Evolutionary conservation across 106 monocot species (phyloP), one percentile per base, ranked within the genome.

Genomic region (Gastrodia elata): DNA sequence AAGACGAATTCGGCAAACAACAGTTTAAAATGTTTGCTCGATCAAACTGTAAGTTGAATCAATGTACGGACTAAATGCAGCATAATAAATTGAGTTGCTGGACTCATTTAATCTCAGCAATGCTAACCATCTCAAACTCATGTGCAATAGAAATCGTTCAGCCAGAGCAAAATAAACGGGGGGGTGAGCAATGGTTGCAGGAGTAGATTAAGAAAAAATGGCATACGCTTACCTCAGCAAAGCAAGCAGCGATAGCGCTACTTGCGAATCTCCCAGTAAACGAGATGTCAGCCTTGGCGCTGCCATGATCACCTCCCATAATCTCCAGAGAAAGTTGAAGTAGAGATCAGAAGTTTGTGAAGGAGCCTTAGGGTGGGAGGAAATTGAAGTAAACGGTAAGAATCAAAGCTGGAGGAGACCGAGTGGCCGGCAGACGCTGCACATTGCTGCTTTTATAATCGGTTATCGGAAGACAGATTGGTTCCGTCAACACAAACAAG

Each of bases 171-270:
- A n/a, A 48, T n/a, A 52, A 6, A 22, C 3, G 5, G 22, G 0
- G 0, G 22, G 16, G 2, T 5, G 2, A 2, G 18, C 4, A 6
- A 52, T 52, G n/a, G 2, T 8, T 52, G 49, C 49, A 5, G 49
- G 20, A 52, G 49, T 22, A 52, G 22, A 18, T 52, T 22, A 52
- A 24, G 18, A 18, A 52, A 52, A 24, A 52, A 65, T 36, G 36
- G 14, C 35, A 5, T 20, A 33, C 25, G 46, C 28, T 48, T 59
- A 78, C 78, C 78, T 78, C 78, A 8, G 78, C 78, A 27, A 78
- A 72, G 65, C 78, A 78, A 25, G 78, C 78, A 25, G 78, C 78
- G 35, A 72, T 78, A 30, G 78, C 78, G 46, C 78, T 78, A 39
- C 78, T 78, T 20, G 61, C 65, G 65, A 78, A 78, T 65, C 78